Evolutionary conservation across 306 rosid species (phyloP).

Genomic region (Bauhinia variegata): DNA sequence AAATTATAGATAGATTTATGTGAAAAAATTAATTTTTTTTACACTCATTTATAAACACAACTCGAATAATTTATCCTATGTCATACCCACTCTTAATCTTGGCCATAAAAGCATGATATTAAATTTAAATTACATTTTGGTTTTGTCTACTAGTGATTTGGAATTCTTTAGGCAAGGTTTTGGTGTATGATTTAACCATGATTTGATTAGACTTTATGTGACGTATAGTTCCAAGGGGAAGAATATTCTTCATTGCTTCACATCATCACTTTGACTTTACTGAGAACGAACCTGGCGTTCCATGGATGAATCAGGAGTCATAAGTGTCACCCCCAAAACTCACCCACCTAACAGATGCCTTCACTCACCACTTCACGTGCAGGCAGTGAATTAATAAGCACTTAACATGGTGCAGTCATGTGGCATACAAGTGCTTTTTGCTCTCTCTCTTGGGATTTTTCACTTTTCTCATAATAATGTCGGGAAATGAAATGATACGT

Average conservation of each 20-base stretch:
- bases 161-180: neutral
- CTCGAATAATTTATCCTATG: too few species aligned
- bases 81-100: too few species aligned
- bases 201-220: constrained; percentile 44
- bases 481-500: too few species aligned
- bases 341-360: neutral
- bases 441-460: constrained; percentile 38
- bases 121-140: neutral
- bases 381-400: constrained; percentile 26
- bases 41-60: too few species aligned
- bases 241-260: constrained; percentile 16
- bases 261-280: constrained; percentile 34
- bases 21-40: too few species aligned
- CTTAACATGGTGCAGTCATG: constrained; percentile 38
- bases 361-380: constrained; percentile 39
- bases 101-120: too few species aligned
- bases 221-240: neutral
- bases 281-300: neutral
- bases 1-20: too few species aligned
- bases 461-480: constrained; percentile 42
- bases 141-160: neutral
- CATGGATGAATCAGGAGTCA: too few species aligned
- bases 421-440: constrained; percentile 51
- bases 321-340: neutral
- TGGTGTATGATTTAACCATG: constrained; percentile 19